Conservation (phyloP, 1,284 basidiomycete species). For the Ustilago xerochloae region DNA sequence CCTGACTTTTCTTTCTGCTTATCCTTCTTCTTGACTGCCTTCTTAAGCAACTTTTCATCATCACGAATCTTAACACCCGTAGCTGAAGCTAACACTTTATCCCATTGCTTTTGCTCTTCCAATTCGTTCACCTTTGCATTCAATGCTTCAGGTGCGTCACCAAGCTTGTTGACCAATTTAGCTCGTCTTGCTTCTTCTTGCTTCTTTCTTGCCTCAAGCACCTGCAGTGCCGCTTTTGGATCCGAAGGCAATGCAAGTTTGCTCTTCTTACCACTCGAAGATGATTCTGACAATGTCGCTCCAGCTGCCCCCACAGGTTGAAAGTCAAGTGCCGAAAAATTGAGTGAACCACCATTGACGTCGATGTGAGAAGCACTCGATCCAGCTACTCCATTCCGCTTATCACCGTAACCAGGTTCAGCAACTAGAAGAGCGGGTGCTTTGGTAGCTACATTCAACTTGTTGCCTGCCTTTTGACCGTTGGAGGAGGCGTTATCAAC, state of each 20-base stretch:
- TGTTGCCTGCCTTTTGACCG: constrained; percentile 22
- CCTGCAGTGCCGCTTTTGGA: constrained; percentile 63
- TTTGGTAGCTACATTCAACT: constrained; percentile 34
- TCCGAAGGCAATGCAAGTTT: constrained; percentile 60
- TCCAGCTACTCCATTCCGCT: constrained; percentile 19
- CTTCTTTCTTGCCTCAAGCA: constrained; percentile 61
- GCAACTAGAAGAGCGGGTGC: constrained; percentile 55
- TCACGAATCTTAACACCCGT: constrained; percentile 65
- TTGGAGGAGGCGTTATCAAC: constrained; percentile 27
- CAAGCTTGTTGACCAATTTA: constrained; percentile 42
- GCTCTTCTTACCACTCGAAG: constrained; percentile 48
- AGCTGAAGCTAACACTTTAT: constrained; percentile 60
- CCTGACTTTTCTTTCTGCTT: constrained; percentile 63
- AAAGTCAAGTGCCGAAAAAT: constrained; percentile 56
- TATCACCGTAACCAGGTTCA: constrained; percentile 41
- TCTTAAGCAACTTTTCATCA: constrained; percentile 63
- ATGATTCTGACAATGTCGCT: constrained; percentile 19
- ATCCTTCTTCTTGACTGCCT: constrained; percentile 62
- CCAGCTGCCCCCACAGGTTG: constrained; percentile 33
- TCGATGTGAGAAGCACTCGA: constrained; percentile 25
- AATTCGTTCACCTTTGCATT: constrained; percentile 42
- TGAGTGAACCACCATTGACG: constrained; percentile 38
- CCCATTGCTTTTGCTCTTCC: constrained; percentile 60
- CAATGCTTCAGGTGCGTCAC: constrained; percentile 42
- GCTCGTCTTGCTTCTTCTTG: constrained; percentile 48